Evolutionary conservation across 768 basidiomycete species (phyloP), one percentile per base, ranked within the genome.

Genomic region (Pleurotus salmoneostramineus): DNA sequence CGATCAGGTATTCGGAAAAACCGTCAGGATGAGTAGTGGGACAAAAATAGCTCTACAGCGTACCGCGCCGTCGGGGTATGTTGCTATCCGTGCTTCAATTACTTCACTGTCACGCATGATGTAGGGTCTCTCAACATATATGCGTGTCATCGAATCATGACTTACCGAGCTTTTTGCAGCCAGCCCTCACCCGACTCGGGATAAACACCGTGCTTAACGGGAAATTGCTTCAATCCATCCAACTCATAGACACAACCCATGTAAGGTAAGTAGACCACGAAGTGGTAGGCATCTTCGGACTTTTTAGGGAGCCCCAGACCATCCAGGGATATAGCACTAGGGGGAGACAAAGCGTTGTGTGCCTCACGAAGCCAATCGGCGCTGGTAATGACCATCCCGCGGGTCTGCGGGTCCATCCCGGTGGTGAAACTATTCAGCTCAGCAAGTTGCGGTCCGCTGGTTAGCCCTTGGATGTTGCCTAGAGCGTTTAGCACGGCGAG

Each of bases 331-430:
- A 97, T 91, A 0, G 92, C 85, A 58, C 83, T 89, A 11, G 95
- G 93, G 37, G 94, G 92, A 8, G 95, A 93, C 63, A 98, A 87
- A 14, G 92, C 83, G 67, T 99, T 99, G 69, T 99, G 96, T 12
- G 91, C 89, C 63, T 89, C 85, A 35, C 88, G 76, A 54, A 91
- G 76, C 85, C 88, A 92, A 67, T 89, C 87, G 40, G 88, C 81
- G 61, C 88, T 91, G 14, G 90, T 91, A 55, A 94, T 81, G 14
- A 84, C 87, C 70, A 93, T 79, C 34, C 91, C 91, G 58, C 89
- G 84, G 58, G 82, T 92, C 68, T 91, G 88, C 6, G 94, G 83
- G 66, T 95, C 94, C 89, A 98, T 90, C 17, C 87, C 93, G 14
- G 77, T 72, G 1, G 91, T 88, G 66, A 98, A 98, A 46, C 75